A percentile compares a stretch with the other conserved stretches of the same genome.
phyloP scores from a whole-genome alignment of 139 green algal genomes.

The Eudorina sp. region DNA sequence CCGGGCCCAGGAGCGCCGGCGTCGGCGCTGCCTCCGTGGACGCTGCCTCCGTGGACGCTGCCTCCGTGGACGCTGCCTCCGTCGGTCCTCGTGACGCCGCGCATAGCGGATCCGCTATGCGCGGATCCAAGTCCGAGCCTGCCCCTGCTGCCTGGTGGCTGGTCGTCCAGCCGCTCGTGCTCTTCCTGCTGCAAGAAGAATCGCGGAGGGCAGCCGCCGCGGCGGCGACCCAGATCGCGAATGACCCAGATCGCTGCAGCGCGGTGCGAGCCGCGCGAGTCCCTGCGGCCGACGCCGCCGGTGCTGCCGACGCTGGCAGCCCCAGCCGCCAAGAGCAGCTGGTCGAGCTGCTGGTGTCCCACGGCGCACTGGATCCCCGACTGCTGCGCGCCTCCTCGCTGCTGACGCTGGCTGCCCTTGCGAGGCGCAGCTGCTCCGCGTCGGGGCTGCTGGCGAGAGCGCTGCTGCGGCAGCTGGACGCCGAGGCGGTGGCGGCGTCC shows the following conservation, averaged over 20 bases:
- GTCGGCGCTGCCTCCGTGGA: no score
- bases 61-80: no score
- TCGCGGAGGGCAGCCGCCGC: not conserved
- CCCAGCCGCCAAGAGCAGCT: not conserved
- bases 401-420: not conserved
- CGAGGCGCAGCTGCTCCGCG: not conserved
- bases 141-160: constrained; percentile 6
- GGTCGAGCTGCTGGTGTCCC: not conserved
- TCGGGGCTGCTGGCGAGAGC: not conserved
- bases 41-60: no score
- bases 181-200: not conserved
- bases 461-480: not conserved
- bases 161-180: not conserved
- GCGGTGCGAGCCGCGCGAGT: not conserved
- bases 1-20: no score
- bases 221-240: not conserved
- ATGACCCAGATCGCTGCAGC: not conserved
- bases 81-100: no score
- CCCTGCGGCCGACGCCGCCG: not conserved
- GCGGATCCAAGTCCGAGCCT: not conserved
- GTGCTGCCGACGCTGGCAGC: no score
- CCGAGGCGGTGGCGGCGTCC: not conserved
- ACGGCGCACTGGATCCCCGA: not conserved
- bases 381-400: not conserved
- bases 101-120: no score